A percentile compares a stretch with the other conserved stretches of the same genome.
phyloP scores from a whole-genome alignment of 495 filamentous ascomycete genomes.

The Aspergillus ostianus region DNA sequence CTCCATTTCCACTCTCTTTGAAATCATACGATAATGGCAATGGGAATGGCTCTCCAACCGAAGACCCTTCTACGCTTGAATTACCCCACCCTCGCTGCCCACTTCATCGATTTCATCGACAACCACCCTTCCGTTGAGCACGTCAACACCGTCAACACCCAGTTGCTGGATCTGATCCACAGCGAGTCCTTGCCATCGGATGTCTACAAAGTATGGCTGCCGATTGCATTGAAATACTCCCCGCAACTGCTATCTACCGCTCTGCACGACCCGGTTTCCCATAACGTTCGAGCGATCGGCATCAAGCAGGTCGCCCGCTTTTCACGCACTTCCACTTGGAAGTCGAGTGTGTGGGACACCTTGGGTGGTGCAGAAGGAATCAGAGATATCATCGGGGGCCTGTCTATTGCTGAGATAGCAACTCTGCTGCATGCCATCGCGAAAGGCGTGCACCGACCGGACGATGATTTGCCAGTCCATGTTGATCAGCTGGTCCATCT shows the following conservation, averaged over 20 bases:
- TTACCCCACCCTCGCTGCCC: neutral
- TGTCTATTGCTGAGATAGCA: neutral
- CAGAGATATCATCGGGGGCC: neutral
- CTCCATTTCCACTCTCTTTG: no score
- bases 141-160: neutral
- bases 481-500: neutral
- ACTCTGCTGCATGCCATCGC: neutral
- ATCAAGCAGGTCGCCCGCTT: neutral
- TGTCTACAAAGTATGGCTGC: constrained; percentile 3
- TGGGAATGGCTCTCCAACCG: neutral
- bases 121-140: neutral
- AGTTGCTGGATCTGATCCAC: neutral
- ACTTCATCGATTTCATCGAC: neutral
- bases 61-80: neutral
- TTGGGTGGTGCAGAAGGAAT: constrained; percentile 1
- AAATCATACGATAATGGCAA: neutral
- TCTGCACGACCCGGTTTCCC: neutral
- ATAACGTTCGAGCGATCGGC: neutral
- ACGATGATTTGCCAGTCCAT: neutral
- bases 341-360: neutral
- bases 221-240: neutral
- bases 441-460: neutral
- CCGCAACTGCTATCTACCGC: neutral
- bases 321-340: neutral
- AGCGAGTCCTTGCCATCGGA: neutral